Evolutionary conservation across 2,329 filamentous ascomycete genomes (phyloP), one percentile per base, ranked within the genome.

Genomic region (Aspergillus floridensis): DNA sequence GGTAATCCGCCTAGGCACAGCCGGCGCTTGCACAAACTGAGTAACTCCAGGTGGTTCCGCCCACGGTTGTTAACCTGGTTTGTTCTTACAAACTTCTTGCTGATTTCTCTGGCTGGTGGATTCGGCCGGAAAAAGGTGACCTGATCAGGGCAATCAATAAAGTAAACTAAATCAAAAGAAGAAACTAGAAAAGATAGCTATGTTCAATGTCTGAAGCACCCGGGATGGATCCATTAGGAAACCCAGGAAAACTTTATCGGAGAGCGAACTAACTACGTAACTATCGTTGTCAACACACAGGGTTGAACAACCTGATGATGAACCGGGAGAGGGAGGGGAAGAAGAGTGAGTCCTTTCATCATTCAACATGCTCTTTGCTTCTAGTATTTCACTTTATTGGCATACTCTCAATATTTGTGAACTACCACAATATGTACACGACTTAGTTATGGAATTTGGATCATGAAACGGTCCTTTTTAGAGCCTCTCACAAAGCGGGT

Each of bases 1-100:
- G 51, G 51, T 53, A 53, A 44, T 53, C 51, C 51, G 51, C 26
- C 51, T 53, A 53, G 51, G 51, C 32, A 53, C 51, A 53, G 51
- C 51, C 51, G 51, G 51, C 51, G 51, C 51, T 53, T 53, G 21
- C 22, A 53, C 51, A 5, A 53, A 44, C 29, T n/a, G 4, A 53
- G 51, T 19, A 53, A 53, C 21, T 38, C 21, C 38, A 26, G 22
- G 51, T 38, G 38, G 21, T 53, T 24, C 51, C 41, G 51, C 51
- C 32, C 11, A 35, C 32, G 22, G 35, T 53, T 22, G 51, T 16
- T 38, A 32, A 41, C 35, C 41, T 22, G 51, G 51, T 53, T 26
- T 44, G 51, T 22, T 16, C 21, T 44, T 21, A n/a, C 22, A 24
- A 46, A 35, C 31, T 35, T 21, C 32, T 35, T 4, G n/a, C 38